Base-by-base conservation (phyloP, 345 rosid species). In the Moricandia moricandioides region DNA sequence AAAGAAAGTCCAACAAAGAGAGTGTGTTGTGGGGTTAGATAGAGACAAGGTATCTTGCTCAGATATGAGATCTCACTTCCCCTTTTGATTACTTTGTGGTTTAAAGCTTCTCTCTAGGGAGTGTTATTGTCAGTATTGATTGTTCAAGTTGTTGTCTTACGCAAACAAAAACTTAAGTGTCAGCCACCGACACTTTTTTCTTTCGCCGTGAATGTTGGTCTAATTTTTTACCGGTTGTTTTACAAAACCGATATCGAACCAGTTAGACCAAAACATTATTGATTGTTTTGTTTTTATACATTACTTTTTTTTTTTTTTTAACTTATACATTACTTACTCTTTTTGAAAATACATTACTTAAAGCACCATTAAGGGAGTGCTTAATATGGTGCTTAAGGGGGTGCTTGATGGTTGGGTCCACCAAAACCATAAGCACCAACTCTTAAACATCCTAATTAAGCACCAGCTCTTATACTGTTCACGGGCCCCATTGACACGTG, bases 121-220 rank as follows among this genome's bases (percentile, higher is more conserved):
- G 78, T 74, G 76, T 69, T 70, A 56, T 74, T 63, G 63, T 69
- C 75, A 67, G 72, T 74, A 65, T 67, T 68, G 27, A 73, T 52
- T 62, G 71, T 17, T 59, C 49, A 72, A 67, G 79, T 64, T 73
- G 67, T 62, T 68, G 71, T 63, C 61, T 56, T 74, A 74, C 75
- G 74, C 71, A 6, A 69, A 10, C 65, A 27, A 31, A 49, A 6
- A 49, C 34, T 54, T n/a, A 11, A 18, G 39, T 43, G 39, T 43
- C 51, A 35, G 76, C 76, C 82, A 79, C 82, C 82, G 82, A 79
- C 82, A 79, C 79, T 70, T 74, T 47, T 33, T 47, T 47, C 13
- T 7, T 51, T 16, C 24, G 76, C 68, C 68, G 72, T 74, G 63
- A 57, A 17, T 55, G 14, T 47, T 65, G 69, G 57, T 74, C 17